These are phyloP conservation scores for Aspergillus sp. DNA, from an alignment of 2,329 filamentous ascomycete genomes.

Conservation along the genomic window DNA sequence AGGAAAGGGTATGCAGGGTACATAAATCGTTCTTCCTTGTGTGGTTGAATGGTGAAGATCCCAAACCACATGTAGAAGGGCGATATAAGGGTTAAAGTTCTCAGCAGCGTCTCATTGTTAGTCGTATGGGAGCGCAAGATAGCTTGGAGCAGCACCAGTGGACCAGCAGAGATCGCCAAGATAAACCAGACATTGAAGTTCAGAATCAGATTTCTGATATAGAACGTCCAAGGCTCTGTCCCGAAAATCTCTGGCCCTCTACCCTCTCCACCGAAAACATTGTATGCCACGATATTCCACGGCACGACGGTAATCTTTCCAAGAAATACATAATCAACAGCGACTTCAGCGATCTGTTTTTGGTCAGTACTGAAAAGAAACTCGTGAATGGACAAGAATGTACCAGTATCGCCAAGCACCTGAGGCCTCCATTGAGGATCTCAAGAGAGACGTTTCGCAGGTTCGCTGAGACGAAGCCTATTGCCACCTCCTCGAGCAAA, in stretches of 20 bases:
- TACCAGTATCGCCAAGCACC: conserved; percentile 72
- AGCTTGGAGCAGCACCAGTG: conserved; percentile 76
- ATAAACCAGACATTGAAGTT: conserved; percentile 97
- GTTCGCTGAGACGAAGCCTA: conserved; percentile 58
- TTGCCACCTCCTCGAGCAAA: conserved; percentile 73
- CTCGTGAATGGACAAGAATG: conserved; percentile 34
- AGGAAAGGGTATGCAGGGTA: conserved; percentile 93
- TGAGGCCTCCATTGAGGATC: conserved; percentile 68
- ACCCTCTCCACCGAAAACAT: conserved; percentile 80
- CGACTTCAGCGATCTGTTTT: conserved; percentile 67
- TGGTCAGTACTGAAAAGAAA: conserved; percentile 30
- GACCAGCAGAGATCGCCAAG: conserved; percentile 74
- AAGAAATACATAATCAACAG: conserved; percentile 84
- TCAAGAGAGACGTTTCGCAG: conserved; percentile 64
- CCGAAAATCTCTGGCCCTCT: conserved; percentile 90
- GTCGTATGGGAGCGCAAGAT: conserved; percentile 63
- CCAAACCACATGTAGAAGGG: conserved; percentile 95
- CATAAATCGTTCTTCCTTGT: conserved; percentile 99
- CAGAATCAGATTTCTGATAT: conserved; percentile 83
- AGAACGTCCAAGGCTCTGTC: conserved; percentile 96
- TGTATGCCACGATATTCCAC: conserved; percentile 95
- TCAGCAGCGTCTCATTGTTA: conserved; percentile 71
- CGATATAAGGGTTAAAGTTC: conserved; percentile 75
- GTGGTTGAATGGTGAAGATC: conserved; percentile 89
- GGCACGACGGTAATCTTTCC: conserved; percentile 75